phyloP scores from a whole-genome alignment of 2,329 filamentous ascomycete genomes.

The Tetracladium maxilliforme region DNA sequence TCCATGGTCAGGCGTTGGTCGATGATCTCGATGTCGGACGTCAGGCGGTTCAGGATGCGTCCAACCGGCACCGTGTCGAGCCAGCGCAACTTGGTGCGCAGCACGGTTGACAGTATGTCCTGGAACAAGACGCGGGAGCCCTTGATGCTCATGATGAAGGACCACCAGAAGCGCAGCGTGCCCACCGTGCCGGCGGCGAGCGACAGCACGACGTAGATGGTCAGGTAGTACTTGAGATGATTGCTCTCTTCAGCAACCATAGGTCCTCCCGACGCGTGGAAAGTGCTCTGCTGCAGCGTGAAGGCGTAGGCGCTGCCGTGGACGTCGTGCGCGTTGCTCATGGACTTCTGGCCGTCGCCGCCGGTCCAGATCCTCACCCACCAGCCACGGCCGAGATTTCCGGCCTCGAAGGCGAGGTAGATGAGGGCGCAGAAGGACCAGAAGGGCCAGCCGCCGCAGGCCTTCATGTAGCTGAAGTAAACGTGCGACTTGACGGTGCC shows the following conservation, averaged over 20 bases:
- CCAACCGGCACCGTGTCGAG: conserved; percentile 68
- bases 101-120: conserved; percentile 48
- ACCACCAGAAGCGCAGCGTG: conserved; percentile 45
- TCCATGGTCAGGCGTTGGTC: conserved; percentile 53
- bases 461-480: conserved; percentile 52
- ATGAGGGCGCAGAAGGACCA: conserved; percentile 40
- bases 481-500: conserved; percentile 53
- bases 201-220: conserved; percentile 50
- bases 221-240: conserved; percentile 47
- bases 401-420: conserved; percentile 24
- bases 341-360: conserved; percentile 18
- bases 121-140: conserved; percentile 58
- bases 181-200: conserved; percentile 40
- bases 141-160: conserved; percentile 49
- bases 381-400: conserved; percentile 35
- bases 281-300: conserved; percentile 23
- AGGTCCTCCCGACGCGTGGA: not conserved
- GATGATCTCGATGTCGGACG: conserved; percentile 60
- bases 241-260: conserved; percentile 13
- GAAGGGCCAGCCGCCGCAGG: conserved; percentile 46
- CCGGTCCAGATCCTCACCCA: conserved; percentile 51
- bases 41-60: conserved; percentile 65
- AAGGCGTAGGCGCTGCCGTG: conserved; percentile 27
- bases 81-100: conserved; percentile 64
- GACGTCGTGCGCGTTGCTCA: conserved; percentile 11